Percentiles rank a stretch among this genome's conserved stretches.
Evolutionary conservation across 441 rosid species (phyloP).

Genomic region (Pelargonium australe): DNA sequence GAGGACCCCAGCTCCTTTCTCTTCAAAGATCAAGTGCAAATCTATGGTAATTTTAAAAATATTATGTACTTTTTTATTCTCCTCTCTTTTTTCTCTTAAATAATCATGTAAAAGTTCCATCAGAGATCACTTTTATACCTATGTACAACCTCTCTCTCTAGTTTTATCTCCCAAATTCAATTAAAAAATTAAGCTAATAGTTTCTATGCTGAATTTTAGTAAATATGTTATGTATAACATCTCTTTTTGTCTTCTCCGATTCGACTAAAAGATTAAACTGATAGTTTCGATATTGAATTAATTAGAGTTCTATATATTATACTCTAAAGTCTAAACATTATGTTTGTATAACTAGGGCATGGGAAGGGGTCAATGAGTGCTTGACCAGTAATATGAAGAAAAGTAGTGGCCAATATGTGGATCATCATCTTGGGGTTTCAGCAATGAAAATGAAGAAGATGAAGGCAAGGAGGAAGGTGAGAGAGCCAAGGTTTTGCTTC

Average conservation of each 20-base stretch:
- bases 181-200: no score
- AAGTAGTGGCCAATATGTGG: constrained; percentile 19
- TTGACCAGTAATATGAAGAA: constrained; percentile 25
- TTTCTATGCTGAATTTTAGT: no score
- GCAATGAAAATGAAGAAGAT: constrained; percentile 70
- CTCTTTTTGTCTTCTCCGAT: not conserved
- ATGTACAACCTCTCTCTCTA: no score
- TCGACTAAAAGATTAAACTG: not conserved
- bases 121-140: not conserved
- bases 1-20: not conserved
- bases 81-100: not conserved
- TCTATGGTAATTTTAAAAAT: constrained; percentile 45
- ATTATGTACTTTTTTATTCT: not conserved
- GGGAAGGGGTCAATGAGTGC: constrained; percentile 36
- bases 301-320: no score
- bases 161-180: no score
- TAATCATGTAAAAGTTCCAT: constrained; percentile 16
- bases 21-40: constrained; percentile 36
- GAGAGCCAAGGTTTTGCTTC: constrained; percentile 96
- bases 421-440: constrained; percentile 41
- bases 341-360: constrained; percentile 28
- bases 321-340: no score
- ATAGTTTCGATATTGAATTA: no score
- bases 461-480: constrained; percentile 76
- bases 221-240: no score